Base-by-base conservation (phyloP, 768 basidiomycete genomes). In the Nidula microcarpa region DNA sequence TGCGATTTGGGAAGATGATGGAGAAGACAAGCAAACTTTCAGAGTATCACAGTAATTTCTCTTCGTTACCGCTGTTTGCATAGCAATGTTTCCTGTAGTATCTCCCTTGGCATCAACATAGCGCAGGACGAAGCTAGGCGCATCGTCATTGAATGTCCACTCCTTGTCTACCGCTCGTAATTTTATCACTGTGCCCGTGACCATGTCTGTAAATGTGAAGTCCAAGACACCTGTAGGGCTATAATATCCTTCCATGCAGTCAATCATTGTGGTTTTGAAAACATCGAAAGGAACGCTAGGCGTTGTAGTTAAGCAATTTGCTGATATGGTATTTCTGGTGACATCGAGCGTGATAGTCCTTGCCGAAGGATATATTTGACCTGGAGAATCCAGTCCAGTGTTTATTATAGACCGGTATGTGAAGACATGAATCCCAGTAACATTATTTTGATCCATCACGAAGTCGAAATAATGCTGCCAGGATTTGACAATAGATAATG, bases 41-140 rank as follows among this genome's bases (percentile, higher is more conserved):
- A 57, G 55, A 11, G 35, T 11, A 11, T 60, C 52, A 44, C 59
- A 60, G 35, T 53, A 49, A 37, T 51, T 57, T 33, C 57, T 34
- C 33, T 52, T 45, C 9, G 59, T 60, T 30, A 60, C 59, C 1
- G 56, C 59, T 7, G 57, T 55, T 32, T 60, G 53, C 23, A 60
- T 35, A 10, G 47, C 52, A 30, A 54, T 45, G n/a, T 30, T 23
- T 37, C 51, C 55, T 5, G 18, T 13, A 3, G 33, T 6, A 6
- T 33, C 16, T 33, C 37, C 49, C 23, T 23, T 23, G 5, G 11
- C 9, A 18, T 51, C 30, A 16, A 51, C n/a, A 32, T 50, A 46
- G 13, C 52, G 35, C 23, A 55, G 37, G 17, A 47, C 45, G 17
- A 60, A 55, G 37, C 57, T 60, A 0, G 59, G 59, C 2, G 59